A percentile compares a stretch with the other conserved stretches of the same genome.
Evolutionary conservation across 768 basidiomycete species (phyloP).

Genomic region (Hysterangium stoloniferum): DNA sequence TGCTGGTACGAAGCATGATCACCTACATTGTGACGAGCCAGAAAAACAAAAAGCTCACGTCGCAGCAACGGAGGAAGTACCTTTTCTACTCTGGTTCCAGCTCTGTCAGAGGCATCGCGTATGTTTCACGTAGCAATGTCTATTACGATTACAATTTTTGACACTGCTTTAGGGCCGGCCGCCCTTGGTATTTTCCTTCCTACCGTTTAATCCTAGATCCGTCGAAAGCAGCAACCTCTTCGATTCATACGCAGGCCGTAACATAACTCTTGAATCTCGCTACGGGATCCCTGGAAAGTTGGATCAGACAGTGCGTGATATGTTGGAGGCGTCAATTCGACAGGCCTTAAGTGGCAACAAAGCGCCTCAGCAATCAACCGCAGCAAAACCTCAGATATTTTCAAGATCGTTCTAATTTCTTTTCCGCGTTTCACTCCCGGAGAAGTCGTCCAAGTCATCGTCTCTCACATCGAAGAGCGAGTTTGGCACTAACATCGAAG

Average conservation of each 20-base stretch:
- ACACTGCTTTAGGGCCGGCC: slow-evolving; percentile 50
- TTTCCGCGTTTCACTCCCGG: no score
- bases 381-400: slow-evolving; percentile 70
- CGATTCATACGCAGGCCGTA: slow-evolving; percentile 51
- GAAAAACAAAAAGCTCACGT: slow-evolving; percentile 47
- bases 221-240: slow-evolving; percentile 32
- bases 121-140: no score
- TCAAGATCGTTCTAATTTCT: slow-evolving; percentile 52
- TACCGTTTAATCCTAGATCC: slow-evolving; percentile 64
- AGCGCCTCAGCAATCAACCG: slow-evolving; percentile 21
- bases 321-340: slow-evolving; percentile 72
- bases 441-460: no score
- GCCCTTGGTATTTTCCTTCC: slow-evolving; percentile 69
- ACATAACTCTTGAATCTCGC: slow-evolving; percentile 68
- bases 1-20: slow-evolving; percentile 76
- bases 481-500: no score
- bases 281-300: slow-evolving; percentile 60
- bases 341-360: slow-evolving; percentile 49
- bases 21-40: slow-evolving; percentile 64
- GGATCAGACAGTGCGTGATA: slow-evolving; percentile 45
- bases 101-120: slow-evolving; percentile 57
- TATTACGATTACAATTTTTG: no score
- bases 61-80: slow-evolving; percentile 66
- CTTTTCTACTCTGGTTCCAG: slow-evolving; percentile 54
- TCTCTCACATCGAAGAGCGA: no score